phyloP scores from a whole-genome alignment of 2,329 filamentous ascomycete genomes.

The Pyrenophora seminiperda region DNA sequence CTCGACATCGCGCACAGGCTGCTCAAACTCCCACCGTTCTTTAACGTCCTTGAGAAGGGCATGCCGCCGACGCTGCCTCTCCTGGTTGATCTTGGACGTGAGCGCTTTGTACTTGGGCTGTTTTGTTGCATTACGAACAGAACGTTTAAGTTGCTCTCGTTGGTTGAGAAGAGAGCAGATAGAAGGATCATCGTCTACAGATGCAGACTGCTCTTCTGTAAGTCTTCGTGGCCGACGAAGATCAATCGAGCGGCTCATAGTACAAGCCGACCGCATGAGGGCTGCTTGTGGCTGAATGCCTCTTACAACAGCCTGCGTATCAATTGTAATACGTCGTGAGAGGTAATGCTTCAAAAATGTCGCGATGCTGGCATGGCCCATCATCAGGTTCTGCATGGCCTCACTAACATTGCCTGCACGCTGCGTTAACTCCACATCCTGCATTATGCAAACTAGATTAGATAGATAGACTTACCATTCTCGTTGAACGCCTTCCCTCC shows the following conservation, averaged over 20 bases:
- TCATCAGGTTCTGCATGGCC: constrained; percentile 41
- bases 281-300: constrained; percentile 15
- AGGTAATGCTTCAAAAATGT: constrained; percentile 15
- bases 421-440: constrained; percentile 11
- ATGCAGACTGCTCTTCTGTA: constrained; percentile 20
- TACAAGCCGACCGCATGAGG: constrained; percentile 23
- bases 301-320: constrained; percentile 21
- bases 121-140: constrained; percentile 18
- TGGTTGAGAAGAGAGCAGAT: constrained; percentile 14
- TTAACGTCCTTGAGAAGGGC: constrained; percentile 3
- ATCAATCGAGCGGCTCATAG: constrained; percentile 26
- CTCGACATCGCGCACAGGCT: constrained; percentile 22
- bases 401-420: constrained; percentile 34
- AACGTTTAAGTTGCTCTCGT: constrained; percentile 19
- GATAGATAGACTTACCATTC: constrained; percentile 36
- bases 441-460: neutral
- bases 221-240: constrained; percentile 15
- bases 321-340: constrained; percentile 16
- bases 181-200: constrained; percentile 17
- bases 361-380: constrained; percentile 18
- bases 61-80: constrained; percentile 13
- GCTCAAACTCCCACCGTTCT: constrained; percentile 12
- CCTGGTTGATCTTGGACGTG: constrained; percentile 13
- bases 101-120: constrained; percentile 22
- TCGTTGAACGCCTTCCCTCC: constrained; percentile 48